phyloP scores from a whole-genome alignment of 2,329 filamentous ascomycete genomes.

The Alternaria sp. region DNA sequence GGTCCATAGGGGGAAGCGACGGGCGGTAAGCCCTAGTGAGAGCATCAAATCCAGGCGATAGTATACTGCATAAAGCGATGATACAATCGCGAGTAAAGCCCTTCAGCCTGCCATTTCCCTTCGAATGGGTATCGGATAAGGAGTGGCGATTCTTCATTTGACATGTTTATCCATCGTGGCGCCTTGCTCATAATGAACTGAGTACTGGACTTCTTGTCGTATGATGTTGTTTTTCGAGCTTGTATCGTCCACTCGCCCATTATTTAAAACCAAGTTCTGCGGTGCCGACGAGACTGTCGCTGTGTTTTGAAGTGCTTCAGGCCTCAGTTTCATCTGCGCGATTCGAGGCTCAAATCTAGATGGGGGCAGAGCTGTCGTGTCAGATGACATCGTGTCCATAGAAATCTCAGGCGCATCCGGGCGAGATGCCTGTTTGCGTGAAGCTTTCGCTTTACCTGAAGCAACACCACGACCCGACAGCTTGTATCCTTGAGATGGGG shows the following conservation, averaged over 20 bases:
- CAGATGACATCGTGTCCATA: not conserved
- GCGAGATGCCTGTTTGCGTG: not conserved
- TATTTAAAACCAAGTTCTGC: not conserved
- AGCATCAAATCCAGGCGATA: not conserved
- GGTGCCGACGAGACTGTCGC: not conserved
- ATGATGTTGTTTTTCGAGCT: not conserved
- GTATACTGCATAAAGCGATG: not conserved
- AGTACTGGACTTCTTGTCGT: not conserved
- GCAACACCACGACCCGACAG: constrained; percentile 10
- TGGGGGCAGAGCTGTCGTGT: not conserved
- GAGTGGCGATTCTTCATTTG: not conserved
- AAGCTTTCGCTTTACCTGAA: not conserved
- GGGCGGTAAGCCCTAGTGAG: not conserved
- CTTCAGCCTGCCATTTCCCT: not conserved
- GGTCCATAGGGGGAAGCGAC: not conserved
- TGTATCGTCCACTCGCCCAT: too few species aligned
- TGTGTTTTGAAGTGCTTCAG: not conserved
- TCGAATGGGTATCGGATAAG: not conserved
- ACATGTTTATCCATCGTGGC: not conserved
- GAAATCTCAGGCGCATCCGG: not conserved
- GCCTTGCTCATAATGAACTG: not conserved
- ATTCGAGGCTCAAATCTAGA: not conserved
- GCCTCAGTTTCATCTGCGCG: not conserved
- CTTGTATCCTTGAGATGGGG: constrained; percentile 9
- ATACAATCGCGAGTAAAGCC: not conserved